Percentiles rank a stretch among this genome's conserved stretches.
Evolutionary conservation across 805 yeast genomes (phyloP).

Genomic region (Hermanozyma aechmeae): DNA sequence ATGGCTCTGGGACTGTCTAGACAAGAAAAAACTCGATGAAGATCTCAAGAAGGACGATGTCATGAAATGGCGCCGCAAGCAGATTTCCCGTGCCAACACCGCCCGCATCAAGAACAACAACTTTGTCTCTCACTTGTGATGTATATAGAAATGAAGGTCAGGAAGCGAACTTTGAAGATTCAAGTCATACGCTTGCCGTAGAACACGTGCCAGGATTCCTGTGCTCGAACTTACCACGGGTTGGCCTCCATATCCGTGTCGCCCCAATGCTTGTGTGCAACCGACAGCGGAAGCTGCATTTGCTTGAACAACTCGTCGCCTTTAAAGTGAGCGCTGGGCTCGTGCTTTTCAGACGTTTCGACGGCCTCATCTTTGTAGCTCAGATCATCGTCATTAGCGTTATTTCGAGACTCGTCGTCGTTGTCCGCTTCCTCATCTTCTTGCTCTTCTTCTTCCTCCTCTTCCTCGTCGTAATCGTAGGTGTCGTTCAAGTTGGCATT

Average conservation of each 20-base stretch:
- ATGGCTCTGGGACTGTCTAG: constrained; percentile 88
- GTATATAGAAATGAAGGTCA: too few species aligned
- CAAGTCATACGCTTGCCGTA: too few species aligned
- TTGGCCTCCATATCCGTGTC: constrained; percentile 46
- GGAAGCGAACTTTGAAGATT: too few species aligned
- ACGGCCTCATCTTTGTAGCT: constrained; percentile 1
- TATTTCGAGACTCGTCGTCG: constrained; percentile 2
- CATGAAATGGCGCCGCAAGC: constrained; percentile 55
- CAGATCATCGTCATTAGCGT: constrained; percentile 2
- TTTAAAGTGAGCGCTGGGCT: constrained; percentile 21
- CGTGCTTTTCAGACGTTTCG: not conserved
- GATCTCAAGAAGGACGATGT: constrained; percentile 53
- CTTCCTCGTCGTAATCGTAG: constrained; percentile 13
- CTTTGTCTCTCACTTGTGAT: constrained; percentile 42
- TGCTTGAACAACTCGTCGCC: constrained; percentile 43
- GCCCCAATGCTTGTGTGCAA: constrained; percentile 39
- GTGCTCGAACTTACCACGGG: constrained; percentile 46
- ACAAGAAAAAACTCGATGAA: constrained; percentile 49
- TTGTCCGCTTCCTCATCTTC: constrained; percentile 16
- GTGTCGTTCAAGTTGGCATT: constrained; percentile 21
- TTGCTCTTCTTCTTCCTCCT: constrained; percentile 11
- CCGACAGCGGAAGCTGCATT: constrained; percentile 38
- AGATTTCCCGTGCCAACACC: constrained; percentile 60
- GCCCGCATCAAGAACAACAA: constrained; percentile 67
- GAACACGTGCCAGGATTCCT: too few species aligned